phyloP scores from a whole-genome alignment of 345 rosid genomes.

The Brassica incana region DNA sequence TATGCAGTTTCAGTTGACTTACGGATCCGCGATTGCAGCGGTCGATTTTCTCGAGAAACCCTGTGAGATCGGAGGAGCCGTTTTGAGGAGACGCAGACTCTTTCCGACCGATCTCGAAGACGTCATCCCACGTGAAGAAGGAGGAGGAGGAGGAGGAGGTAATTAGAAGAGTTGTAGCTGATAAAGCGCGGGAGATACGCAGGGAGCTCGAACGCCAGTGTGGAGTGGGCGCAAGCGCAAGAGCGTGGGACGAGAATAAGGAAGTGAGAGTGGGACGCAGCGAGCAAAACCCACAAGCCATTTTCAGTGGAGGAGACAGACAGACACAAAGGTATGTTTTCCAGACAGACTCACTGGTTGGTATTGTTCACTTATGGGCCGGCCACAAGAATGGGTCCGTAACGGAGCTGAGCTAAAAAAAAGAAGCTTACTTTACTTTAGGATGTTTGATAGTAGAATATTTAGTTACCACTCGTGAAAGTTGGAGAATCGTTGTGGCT shows the following conservation, averaged over 20 bases:
- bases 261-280: conserved; percentile 5
- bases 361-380: background rate
- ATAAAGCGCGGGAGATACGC: conserved; percentile 29
- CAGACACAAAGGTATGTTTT: background rate
- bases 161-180: conserved; percentile 27
- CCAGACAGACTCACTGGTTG: background rate
- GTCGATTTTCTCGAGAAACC: conserved; percentile 60
- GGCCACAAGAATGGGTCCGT: background rate
- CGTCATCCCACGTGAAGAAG: conserved; percentile 79
- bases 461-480: too few species aligned
- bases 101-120: conserved; percentile 44
- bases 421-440: background rate
- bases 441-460: background rate
- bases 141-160: conserved; percentile 10
- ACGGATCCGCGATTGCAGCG: conserved; percentile 79
- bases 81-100: conserved; percentile 36
- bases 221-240: conserved; percentile 4
- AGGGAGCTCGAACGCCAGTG: conserved; percentile 15
- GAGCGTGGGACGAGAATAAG: conserved; percentile 16
- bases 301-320: conserved; percentile 3
- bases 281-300: conserved; percentile 27
- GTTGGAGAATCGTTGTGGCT: too few species aligned
- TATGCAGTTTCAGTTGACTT: conserved; percentile 3
- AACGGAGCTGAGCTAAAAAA: background rate
- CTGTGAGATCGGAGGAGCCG: conserved; percentile 56